phyloP scores from a whole-genome alignment of 768 basidiomycete genomes.

The Amanita inopinata region DNA sequence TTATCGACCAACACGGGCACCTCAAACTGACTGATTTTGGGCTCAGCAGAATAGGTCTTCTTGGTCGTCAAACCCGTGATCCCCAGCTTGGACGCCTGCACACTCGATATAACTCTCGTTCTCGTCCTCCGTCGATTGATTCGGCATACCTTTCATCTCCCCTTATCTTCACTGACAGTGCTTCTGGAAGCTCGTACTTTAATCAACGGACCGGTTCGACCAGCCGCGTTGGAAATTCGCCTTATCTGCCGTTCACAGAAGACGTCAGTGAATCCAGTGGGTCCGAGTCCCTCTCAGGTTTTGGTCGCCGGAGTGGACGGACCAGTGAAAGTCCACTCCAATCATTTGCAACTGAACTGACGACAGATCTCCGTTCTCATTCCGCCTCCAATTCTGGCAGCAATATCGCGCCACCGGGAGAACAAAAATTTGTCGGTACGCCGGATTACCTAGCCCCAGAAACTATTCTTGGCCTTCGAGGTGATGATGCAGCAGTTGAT shows the following conservation, averaged over 20 bases:
- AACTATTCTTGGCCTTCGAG: conserved; percentile 89
- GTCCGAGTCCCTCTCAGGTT: conserved; percentile 61
- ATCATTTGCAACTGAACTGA: conserved; percentile 79
- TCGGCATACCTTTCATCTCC: conserved; percentile 75
- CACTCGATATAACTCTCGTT: conserved; percentile 55
- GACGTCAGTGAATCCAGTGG: conserved; percentile 81
- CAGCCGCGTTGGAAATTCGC: conserved; percentile 52
- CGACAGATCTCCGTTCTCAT: conserved; percentile 75
- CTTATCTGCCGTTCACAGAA: conserved; percentile 65
- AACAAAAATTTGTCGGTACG: conserved; percentile 94
- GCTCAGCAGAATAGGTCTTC: conserved; percentile 91
- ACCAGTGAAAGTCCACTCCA: conserved; percentile 72
- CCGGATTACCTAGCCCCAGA: conserved; percentile 97
- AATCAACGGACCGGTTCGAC: conserved; percentile 52
- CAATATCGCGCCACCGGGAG: conserved; percentile 63
- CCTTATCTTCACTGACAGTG: conserved; percentile 43
- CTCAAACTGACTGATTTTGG: conserved; percentile 98
- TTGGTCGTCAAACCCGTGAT: conserved; percentile 90
- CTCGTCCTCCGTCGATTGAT: conserved; percentile 76
- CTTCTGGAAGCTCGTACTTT: conserved; percentile 51
- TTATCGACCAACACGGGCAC: conserved; percentile 95
- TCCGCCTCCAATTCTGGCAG: conserved; percentile 53
- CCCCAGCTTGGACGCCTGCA: conserved; percentile 37
- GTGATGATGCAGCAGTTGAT: conserved; percentile 92
- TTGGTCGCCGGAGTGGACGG: conserved; percentile 37